Evolutionary conservation across 2,329 filamentous ascomycete species (phyloP).

Genomic region (Phaeosphaeriaceae sp.): DNA sequence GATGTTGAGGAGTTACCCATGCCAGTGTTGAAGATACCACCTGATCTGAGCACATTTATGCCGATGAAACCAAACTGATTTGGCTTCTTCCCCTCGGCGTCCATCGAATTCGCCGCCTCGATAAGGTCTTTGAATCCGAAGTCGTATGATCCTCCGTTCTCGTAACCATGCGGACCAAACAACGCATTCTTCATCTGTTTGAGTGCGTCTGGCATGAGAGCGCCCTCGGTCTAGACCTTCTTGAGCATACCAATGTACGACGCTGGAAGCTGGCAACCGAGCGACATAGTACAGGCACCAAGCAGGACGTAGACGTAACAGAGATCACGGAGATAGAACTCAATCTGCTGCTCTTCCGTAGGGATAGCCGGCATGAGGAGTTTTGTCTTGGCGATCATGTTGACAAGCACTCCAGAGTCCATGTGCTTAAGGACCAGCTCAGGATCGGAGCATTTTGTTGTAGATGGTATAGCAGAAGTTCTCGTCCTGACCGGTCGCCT

Average conservation of each 20-base stretch:
- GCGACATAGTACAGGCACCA: slow-evolving; percentile 27
- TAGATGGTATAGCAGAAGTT: slow-evolving; percentile 18
- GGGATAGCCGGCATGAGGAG: slow-evolving; percentile 14
- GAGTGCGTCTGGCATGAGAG: slow-evolving; percentile 18
- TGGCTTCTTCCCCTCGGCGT: not conserved
- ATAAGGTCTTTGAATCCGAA: slow-evolving; percentile 23
- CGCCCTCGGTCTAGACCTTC: slow-evolving; percentile 24
- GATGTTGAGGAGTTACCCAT: slow-evolving; percentile 17
- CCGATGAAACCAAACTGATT: slow-evolving; percentile 1
- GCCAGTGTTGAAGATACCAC: slow-evolving; percentile 20
- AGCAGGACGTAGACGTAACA: slow-evolving; percentile 27
- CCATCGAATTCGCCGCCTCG: slow-evolving; percentile 11
- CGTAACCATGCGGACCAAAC: slow-evolving; percentile 21
- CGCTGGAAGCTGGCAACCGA: slow-evolving; percentile 20
- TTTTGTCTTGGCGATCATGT: slow-evolving; percentile 18
- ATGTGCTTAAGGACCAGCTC: slow-evolving; percentile 25
- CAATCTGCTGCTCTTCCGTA: slow-evolving; percentile 5
- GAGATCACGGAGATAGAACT: slow-evolving; percentile 12
- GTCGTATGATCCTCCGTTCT: slow-evolving; percentile 25
- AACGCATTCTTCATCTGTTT: slow-evolving; percentile 28
- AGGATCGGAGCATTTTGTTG: slow-evolving; percentile 11
- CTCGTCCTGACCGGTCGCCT: slow-evolving; percentile 15
- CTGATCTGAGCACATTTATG: slow-evolving; percentile 23
- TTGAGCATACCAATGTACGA: slow-evolving; percentile 20
- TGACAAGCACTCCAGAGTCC: slow-evolving; percentile 19